Evolutionary conservation across 306 rosid genomes (phyloP), one percentile per base, ranked within the genome.

Genomic region (Pyrus betulifolia): DNA sequence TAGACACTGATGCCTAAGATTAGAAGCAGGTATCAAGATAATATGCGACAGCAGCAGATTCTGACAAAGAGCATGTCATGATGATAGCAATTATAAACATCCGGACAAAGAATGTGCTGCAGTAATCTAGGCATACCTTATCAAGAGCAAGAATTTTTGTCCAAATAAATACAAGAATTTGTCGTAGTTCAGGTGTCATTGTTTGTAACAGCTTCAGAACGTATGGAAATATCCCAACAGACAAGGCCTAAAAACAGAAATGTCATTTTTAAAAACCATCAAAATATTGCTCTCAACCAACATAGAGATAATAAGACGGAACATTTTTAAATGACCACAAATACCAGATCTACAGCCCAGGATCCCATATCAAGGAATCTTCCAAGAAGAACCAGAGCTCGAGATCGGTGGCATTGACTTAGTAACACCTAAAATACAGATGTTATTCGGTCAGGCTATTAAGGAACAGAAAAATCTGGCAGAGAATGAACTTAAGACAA

Each of bases 281-380:
- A 74, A 71, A 70, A 62, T 68, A 76, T 46, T 30, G 70, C 23
- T 64, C 38, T 23, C 67, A 49, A 76, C 51, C 42, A 67, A 71
- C 69, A 64, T 33, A 80, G 21, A 58, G 74, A 74, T 58, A 28
- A 25, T 6, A 74, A 30, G 38, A 71, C 27, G 30, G 30, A 44
- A 73, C 44, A 35, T n/a, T 31, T 18, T 19, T 35, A 69, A 69
- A 60, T 40, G 11, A 75, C 57, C 75, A 18, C 52, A 62, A 58
- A 78, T 87, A 96, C 99, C 93, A 96, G 88, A 82, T 96, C 99
- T 75, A 96, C 99, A 61, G 99, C 99, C 99, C 99, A 96, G 70
- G 97, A 88, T 67, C 99, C 99, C 99, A 96, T 93, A 82, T 96
- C 98, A 86, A 96, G 99, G 76, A 93, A 96, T 85, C 91, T 88